Evolutionary conservation across 306 rosid genomes (phyloP), one percentile per base, ranked within the genome.

Genomic region (Quercus ilex): DNA sequence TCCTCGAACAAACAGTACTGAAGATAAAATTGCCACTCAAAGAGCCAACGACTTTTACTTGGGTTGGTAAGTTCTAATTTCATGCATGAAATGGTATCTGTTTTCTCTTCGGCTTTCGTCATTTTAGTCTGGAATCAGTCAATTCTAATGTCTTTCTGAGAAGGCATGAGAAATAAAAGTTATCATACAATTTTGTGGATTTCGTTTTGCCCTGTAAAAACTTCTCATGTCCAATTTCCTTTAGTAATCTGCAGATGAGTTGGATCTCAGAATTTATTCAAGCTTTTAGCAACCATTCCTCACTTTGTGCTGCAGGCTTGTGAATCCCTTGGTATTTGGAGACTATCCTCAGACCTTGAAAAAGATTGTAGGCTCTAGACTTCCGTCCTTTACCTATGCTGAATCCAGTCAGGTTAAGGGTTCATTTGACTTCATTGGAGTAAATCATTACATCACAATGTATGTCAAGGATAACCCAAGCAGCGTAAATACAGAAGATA

Each of bases 321-420:
- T 93, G 19, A 75, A 88, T 79, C 96, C 97, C 53, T 55, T 93
- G 38, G 81, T 69, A 79, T 86, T 71, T 73, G 94, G 96, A 71
- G 96, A 89, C n/a, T 89, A 91, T 71, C 96, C 91, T 19, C 71
- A 76, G 12, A 26, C 26, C 49, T 83, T 93, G 90, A 91, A 78
- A 81, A 75, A 58, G 82, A 86, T 20, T 59, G 88, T 20, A 31
- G 94, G 94, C 31, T 88, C 89, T 20, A 92, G 89, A 87, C 64
- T 92, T 67, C 97, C 94, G 4, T 26, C 69, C 52, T 86, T 92
- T 84, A 77, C 90, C 1, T 25, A 70, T 23, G 31, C 19, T 28
- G 92, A 89, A 77, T 89, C 96, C n/a, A 67, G 52, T 75, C 26
- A 83, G 31, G 84, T 92, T 3, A 88, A 30, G 69, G 90, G 82